These are phyloP conservation scores for Septoria linicola DNA, from an alignment of 2,329 filamentous ascomycete species.

Conservation along the genomic window DNA sequence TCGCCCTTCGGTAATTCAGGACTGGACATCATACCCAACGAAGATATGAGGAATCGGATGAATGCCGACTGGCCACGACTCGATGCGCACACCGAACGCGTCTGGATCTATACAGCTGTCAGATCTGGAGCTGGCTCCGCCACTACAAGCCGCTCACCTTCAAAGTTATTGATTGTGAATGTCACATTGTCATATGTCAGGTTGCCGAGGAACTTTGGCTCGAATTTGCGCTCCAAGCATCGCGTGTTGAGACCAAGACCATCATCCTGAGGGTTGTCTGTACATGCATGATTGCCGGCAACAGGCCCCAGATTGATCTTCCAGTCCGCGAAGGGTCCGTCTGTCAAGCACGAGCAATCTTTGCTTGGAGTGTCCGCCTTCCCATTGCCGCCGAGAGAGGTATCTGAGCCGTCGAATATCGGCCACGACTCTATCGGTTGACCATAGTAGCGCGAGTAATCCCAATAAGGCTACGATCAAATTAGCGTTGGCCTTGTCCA, in stretches of 20 bases:
- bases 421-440: slow-evolving; percentile 46
- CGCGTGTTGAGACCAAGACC: slow-evolving; percentile 20
- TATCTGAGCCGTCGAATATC: slow-evolving; percentile 39
- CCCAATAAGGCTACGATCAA: slow-evolving; percentile 13
- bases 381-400: slow-evolving; percentile 48
- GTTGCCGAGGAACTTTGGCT: neutral
- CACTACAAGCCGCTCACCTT: slow-evolving; percentile 1
- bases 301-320: slow-evolving; percentile 32
- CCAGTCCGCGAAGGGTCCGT: slow-evolving; percentile 52
- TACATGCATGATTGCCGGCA: slow-evolving; percentile 6
- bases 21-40: slow-evolving; percentile 33
- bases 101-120: slow-evolving; percentile 3
- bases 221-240: slow-evolving; percentile 15
- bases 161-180: slow-evolving; percentile 7
- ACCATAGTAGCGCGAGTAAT: slow-evolving; percentile 9
- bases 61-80: slow-evolving; percentile 3
- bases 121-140: neutral
- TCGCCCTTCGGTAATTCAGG: too few relatives aligned
- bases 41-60: slow-evolving; percentile 43
- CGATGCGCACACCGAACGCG: slow-evolving; percentile 7
- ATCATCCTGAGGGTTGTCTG: slow-evolving; percentile 28
- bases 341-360: slow-evolving; percentile 54
- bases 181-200: slow-evolving; percentile 18
- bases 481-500: neutral
- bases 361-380: slow-evolving; percentile 47